Evolutionary conservation across 371 early-diverging fungal species (phyloP).

Genomic region (Blakeslea trispora): DNA sequence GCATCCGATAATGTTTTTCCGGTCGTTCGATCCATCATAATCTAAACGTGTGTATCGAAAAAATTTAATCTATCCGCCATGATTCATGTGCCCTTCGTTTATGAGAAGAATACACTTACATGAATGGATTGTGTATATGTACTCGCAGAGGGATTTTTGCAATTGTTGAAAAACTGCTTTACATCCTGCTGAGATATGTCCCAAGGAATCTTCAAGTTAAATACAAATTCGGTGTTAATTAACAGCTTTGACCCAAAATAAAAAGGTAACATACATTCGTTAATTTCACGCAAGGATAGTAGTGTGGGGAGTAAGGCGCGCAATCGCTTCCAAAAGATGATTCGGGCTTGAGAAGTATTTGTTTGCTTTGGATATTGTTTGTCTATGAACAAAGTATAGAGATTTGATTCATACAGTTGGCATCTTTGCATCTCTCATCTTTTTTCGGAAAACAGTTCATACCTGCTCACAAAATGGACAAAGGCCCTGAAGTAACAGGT

Average conservation of each 20-base stretch:
- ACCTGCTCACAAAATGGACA: conserved; percentile 31
- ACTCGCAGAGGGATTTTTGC: conserved; percentile 38
- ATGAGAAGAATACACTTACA: conserved; percentile 26
- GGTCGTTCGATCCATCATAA: conserved; percentile 62
- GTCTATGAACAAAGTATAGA: conserved; percentile 3
- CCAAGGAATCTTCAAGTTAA: conserved; percentile 54
- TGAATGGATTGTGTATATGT: conserved; percentile 54
- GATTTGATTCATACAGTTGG: not conserved
- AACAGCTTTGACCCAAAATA: not conserved
- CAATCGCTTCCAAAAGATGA: conserved; percentile 2
- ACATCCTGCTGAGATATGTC: conserved; percentile 59
- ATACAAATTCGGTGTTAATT: not conserved
- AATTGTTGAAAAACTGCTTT: conserved; percentile 46
- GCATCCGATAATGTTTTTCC: conserved; percentile 70
- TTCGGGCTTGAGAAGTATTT: conserved; percentile 1
- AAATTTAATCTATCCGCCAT: not conserved
- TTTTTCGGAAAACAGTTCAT: not conserved
- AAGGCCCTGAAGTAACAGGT: conserved; percentile 7
- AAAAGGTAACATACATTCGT: conserved; percentile 37
- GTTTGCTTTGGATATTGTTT: not conserved
- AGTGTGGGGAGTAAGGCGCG: conserved; percentile 5
- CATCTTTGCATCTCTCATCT: not conserved
- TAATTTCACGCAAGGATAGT: conserved; percentile 44
- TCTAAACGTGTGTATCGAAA: conserved; percentile 21
- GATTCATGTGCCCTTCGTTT: too few species aligned